phyloP scores from a whole-genome alignment of 2,329 filamentous ascomycete species.

The Dichotomopilus funicola region DNA sequence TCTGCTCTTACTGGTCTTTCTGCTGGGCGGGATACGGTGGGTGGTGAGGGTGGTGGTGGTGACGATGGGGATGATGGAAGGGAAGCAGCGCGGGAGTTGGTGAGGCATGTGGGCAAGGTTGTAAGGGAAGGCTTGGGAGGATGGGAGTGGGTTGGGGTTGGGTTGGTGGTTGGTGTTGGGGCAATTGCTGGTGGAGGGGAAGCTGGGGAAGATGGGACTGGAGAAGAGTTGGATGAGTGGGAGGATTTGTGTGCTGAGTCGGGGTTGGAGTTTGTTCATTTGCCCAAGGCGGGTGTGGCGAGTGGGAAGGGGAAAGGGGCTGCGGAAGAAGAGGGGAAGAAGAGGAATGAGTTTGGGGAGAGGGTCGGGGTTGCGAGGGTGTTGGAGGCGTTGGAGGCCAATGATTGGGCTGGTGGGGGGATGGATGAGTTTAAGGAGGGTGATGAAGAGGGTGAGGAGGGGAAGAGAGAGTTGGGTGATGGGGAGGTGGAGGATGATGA shows the following conservation, averaged over 20 bases:
- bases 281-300: slow-evolving; percentile 19
- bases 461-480: slow-evolving; percentile 23
- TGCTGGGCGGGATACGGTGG: not conserved
- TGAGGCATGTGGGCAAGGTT: slow-evolving; percentile 49
- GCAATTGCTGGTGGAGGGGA: slow-evolving; percentile 6
- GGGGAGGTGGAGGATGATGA: slow-evolving; percentile 25
- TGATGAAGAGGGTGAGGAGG: slow-evolving; percentile 14
- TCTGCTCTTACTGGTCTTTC: not conserved
- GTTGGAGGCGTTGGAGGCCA: slow-evolving; percentile 56
- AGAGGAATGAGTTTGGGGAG: slow-evolving; percentile 55
- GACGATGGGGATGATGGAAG: too few relatives aligned
- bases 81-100: slow-evolving; percentile 33
- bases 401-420: slow-evolving; percentile 50
- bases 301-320: slow-evolving; percentile 13
- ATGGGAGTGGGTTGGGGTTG: slow-evolving; percentile 59
- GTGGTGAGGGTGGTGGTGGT: not conserved
- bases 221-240: slow-evolving; percentile 48
- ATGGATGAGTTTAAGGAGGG: slow-evolving; percentile 20
- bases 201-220: not conserved
- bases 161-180: slow-evolving; percentile 51
- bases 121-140: slow-evolving; percentile 52
- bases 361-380: slow-evolving; percentile 52
- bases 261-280: slow-evolving; percentile 58
- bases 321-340: slow-evolving; percentile 27
- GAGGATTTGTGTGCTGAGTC: slow-evolving; percentile 52